A percentile compares a stretch with the other conserved stretches of the same genome.
phyloP scores from a whole-genome alignment of 768 basidiomycete species.

The Podaxis rugospora region DNA sequence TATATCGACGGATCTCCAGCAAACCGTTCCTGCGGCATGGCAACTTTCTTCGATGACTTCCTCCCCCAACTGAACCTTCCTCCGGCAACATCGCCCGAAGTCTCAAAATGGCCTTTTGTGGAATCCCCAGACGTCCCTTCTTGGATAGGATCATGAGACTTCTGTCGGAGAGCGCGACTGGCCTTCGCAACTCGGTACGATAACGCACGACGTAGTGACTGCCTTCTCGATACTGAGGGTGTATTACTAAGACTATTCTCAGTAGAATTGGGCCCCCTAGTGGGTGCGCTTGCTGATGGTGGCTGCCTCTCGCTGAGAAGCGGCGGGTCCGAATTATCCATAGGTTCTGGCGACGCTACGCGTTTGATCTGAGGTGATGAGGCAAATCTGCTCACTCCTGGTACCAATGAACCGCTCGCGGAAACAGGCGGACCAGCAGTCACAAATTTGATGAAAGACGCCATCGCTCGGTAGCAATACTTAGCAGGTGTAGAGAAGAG shows the following conservation, averaged over 20 bases:
- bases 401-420: neutral
- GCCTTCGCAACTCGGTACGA: slow-evolving; percentile 17
- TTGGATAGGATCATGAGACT: slow-evolving; percentile 5
- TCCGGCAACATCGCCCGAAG: slow-evolving; percentile 30
- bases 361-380: neutral
- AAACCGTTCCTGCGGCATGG: slow-evolving; percentile 21
- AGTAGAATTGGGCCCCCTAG: neutral
- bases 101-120: slow-evolving; percentile 7
- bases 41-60: neutral
- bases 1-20: slow-evolving; percentile 69
- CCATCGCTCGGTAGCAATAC: slow-evolving; percentile 75
- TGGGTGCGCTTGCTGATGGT: neutral
- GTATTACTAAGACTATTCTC: neutral
- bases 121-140: neutral
- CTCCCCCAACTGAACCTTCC: slow-evolving; percentile 20
- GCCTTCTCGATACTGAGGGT: slow-evolving; percentile 4
- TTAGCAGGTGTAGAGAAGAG: slow-evolving; percentile 75
- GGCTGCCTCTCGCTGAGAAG: neutral
- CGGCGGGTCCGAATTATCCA: neutral
- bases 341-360: neutral
- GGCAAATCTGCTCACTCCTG: neutral
- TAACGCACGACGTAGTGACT: slow-evolving; percentile 21
- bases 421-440: slow-evolving; percentile 32
- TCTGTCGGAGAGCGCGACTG: slow-evolving; percentile 12
- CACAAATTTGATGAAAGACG: slow-evolving; percentile 63